Base-by-base conservation (phyloP, 345 rosid species). In the Populus nigra region DNA sequence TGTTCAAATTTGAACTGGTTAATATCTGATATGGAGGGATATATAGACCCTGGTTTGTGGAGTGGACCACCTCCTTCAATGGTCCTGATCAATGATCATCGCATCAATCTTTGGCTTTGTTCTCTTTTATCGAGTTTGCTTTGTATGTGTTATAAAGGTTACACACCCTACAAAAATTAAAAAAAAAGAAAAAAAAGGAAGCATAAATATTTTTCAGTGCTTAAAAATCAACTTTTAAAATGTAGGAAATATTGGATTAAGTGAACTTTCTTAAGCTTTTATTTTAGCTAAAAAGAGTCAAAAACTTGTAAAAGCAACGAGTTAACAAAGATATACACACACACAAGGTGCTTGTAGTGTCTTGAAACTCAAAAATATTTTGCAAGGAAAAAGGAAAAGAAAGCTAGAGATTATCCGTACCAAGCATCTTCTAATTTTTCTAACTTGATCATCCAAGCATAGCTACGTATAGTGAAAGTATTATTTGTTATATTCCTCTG, bases 1-100 rank as follows among this genome's bases (percentile, higher is more conserved):
- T 20, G 69, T 77, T 47, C 68, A 78, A 77, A 63, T 81, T 82
- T 50, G 53, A 77, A 69, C 36, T 39, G 16, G 15, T 8, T 47
- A 7, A 15, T 71, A 25, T 47, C 16, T 13, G 9, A 16, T 16
- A 22, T 57, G 62, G 62, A 57, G 62, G 27, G 62, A 57, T 57
- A 57, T 8, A 20, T 8, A 22, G 22, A 50, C 7, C 22, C 16
- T 49, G 22, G 55, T 49, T 22, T 1, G 22, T 49, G 55, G 20
- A 49, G 55, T 49, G 55, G 22, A 49, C 22, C 55, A 17, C 22
- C 55, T 5, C 1, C 22, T 49, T 49, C 55, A 16, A 50, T 17
- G 57, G 62, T 8, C 23, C 62, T 57, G 13, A 57, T 55, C 27
- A 55, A 22, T 22, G 25, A 7, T 20, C 25, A 20, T 57, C 23